Evolutionary conservation across 2,329 filamentous ascomycete genomes (phyloP), one percentile per base, ranked within the genome.

Genomic region (Curvularia eragrostidis): DNA sequence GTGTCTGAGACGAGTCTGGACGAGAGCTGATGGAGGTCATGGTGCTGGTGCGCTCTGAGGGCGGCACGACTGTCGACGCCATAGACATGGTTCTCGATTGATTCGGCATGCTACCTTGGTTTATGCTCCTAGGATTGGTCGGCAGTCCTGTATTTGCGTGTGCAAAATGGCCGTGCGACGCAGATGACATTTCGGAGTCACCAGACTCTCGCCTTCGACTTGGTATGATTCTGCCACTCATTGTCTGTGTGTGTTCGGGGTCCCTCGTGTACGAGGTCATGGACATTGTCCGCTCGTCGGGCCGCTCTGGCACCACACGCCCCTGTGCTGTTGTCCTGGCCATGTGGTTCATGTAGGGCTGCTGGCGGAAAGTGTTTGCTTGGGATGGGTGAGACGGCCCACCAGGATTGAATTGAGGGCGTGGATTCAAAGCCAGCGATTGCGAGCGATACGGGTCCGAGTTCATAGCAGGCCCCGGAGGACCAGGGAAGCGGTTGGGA

Each of bases 231-330:
- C 95, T 87, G 47, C 95, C 95, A 73, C 91, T 96, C 87, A 94
- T 96, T 5, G 93, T 97, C 77, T 97, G 94, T 12, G 82, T 79
- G 75, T 95, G 90, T 43, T 93, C 90, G 59, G 86, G 84, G 67
- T 96, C 91, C 52, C 89, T 84, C 3, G 89, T 84, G 66, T 92
- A 91, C 9, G 91, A 91, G 5, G 90, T 95, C 89, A 99, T 89
- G 44, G 94, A 97, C 95, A 98, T 98, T 62, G 95, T 89, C 56
- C 95, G 87, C 77, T 98, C 94, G 69, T 96, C 91, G 61, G 93
- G 90, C 52, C 94, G 88, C 73, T 97, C 93, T 1, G 95, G 95
- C 8, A 99, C 93, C 34, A 95, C 83, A 59, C 95, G 87, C 30
- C 95, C 95, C 75, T 97, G 93, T 8, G 93, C 91, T 2, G 95